Evolutionary conservation across 2,329 filamentous ascomycete genomes (phyloP).

Genomic region (Fusarium sp.): DNA sequence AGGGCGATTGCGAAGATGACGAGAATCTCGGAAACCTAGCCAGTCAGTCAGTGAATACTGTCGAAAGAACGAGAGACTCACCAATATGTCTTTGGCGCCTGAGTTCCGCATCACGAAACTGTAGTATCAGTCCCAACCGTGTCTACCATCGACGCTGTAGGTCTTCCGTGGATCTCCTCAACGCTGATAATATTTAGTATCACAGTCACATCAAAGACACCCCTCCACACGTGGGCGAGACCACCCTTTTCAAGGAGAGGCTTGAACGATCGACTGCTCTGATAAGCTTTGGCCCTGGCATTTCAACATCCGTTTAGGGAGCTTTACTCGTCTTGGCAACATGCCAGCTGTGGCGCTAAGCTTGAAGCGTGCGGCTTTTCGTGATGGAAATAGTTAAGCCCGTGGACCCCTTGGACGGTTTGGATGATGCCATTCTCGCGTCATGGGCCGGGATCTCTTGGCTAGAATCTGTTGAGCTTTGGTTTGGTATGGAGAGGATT

Average conservation of each 20-base stretch:
- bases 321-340: conserved; percentile 5
- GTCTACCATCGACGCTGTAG: background rate
- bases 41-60: rapidly evolving
- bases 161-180: too few relatives aligned
- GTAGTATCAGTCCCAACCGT: too few relatives aligned
- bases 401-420: background rate
- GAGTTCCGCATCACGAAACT: conserved; percentile 5
- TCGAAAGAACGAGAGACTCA: rapidly evolving
- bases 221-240: rapidly evolving
- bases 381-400: background rate
- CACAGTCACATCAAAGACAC: background rate
- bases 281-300: background rate
- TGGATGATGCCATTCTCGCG: background rate
- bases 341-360: conserved; percentile 21
- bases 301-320: background rate
- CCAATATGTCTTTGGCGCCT: conserved; percentile 5
- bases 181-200: background rate
- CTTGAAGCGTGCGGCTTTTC: conserved; percentile 13
- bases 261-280: background rate
- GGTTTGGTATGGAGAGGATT: background rate
- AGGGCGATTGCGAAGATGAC: conserved; percentile 29
- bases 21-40: conserved; percentile 21
- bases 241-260: background rate
- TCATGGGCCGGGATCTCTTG: background rate
- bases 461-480: too few relatives aligned